A percentile compares a stretch with the other conserved stretches of the same genome.
Evolutionary conservation across 2,329 filamentous ascomycete species (phyloP).

Genomic region (Aspergillus sp.): DNA sequence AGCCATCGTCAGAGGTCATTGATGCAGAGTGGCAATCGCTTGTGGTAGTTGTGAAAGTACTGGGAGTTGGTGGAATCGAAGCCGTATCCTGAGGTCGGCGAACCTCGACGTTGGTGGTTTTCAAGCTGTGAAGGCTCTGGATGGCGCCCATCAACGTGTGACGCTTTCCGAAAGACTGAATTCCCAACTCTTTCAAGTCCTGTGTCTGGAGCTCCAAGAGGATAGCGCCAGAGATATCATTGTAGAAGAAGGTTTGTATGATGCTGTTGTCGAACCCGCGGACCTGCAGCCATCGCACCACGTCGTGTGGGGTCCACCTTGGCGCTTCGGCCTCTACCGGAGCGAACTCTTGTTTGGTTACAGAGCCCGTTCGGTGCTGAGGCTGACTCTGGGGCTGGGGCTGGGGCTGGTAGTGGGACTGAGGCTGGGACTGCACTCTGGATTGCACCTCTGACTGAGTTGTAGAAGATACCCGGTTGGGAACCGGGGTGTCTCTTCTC

Average conservation of each 20-base stretch:
- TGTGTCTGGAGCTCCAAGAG: neutral
- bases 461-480: neutral
- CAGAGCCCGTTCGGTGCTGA: too few species aligned
- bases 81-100: too few species aligned
- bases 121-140: too few species aligned
- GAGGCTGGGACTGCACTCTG: neutral
- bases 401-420: too few species aligned
- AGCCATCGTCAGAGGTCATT: too few species aligned
- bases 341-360: neutral
- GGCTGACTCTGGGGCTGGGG: too few species aligned
- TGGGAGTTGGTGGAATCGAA: too few species aligned
- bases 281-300: conserved; percentile 13
- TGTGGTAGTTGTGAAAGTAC: too few species aligned
- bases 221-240: neutral
- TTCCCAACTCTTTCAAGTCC: neutral
- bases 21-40: too few species aligned
- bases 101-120: too few species aligned
- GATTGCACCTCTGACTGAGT: neutral
- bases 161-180: neutral
- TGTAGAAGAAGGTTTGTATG: neutral
- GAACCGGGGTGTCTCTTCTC: conserved; percentile 20
- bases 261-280: conserved; percentile 4
- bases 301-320: conserved; percentile 5
- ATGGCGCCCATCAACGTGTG: neutral
- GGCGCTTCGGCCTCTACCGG: neutral